Percentiles rank a stretch among this genome's conserved stretches.
phyloP scores from a whole-genome alignment of 106 monocot genomes.

The Platanthera guangdongensis region DNA sequence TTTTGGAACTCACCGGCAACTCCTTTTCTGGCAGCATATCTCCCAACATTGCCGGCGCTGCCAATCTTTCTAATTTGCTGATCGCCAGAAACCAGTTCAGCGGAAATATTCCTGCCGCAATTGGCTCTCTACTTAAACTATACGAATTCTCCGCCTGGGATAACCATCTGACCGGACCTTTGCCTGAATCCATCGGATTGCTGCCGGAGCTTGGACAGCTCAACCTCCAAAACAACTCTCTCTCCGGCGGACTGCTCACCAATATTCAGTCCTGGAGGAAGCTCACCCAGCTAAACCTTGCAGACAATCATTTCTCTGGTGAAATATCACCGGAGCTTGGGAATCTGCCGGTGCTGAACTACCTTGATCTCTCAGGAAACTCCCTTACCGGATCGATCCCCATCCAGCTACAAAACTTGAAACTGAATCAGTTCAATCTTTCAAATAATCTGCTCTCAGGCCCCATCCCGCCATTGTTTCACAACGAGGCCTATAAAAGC shows the following conservation, averaged over 20 bases:
- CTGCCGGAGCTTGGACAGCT: constrained; percentile 32
- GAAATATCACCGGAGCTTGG: constrained; percentile 56
- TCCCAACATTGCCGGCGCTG: constrained; percentile 11
- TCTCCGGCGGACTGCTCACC: constrained; percentile 41
- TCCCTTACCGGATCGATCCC: constrained; percentile 46
- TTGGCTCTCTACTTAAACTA: constrained; percentile 35
- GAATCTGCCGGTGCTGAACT: constrained; percentile 45
- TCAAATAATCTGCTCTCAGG: constrained; percentile 60
- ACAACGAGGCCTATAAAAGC: constrained; percentile 21
- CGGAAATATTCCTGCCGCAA: constrained; percentile 36
- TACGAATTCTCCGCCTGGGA: constrained; percentile 32
- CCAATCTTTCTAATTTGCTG: constrained; percentile 25
- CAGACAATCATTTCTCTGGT: constrained; percentile 43
- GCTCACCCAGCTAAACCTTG: constrained; percentile 56
- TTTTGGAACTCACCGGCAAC: constrained; percentile 31
- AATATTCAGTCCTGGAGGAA: constrained; percentile 37
- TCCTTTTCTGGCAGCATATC: constrained; percentile 27
- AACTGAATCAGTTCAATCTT: constrained; percentile 51
- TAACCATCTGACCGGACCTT: constrained; percentile 40
- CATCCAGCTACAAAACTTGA: constrained; percentile 41
- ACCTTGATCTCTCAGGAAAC: constrained; percentile 59
- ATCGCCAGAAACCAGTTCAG: constrained; percentile 24
- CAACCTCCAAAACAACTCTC: constrained; percentile 36
- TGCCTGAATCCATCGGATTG: constrained; percentile 33
- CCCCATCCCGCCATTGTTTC: constrained; percentile 32